Percentiles rank a stretch among this genome's conserved stretches.
Evolutionary conservation across 1,284 basidiomycete genomes (phyloP).

Genomic region (Amylostereum chailletii): DNA sequence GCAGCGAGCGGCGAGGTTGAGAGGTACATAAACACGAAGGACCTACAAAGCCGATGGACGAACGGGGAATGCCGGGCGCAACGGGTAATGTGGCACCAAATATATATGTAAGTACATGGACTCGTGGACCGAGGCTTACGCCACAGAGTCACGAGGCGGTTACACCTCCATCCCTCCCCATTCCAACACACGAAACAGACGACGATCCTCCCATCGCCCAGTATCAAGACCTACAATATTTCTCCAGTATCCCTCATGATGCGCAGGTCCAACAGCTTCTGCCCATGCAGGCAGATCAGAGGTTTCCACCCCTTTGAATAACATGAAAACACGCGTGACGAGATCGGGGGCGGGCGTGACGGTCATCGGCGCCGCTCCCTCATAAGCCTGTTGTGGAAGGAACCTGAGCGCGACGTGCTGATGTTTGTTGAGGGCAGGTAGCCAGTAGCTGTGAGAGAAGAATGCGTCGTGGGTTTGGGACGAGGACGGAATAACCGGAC

Average conservation of each 20-base stretch:
- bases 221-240: constrained; percentile 19
- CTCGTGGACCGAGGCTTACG: too few relatives aligned
- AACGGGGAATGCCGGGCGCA: too few relatives aligned
- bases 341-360: constrained; percentile 32
- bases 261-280: constrained; percentile 11
- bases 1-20: too few relatives aligned
- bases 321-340: constrained; percentile 36
- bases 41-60: too few relatives aligned
- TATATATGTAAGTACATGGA: too few relatives aligned
- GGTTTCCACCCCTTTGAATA: constrained; percentile 29
- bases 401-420: constrained; percentile 34
- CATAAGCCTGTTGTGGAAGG: constrained; percentile 32
- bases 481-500: neutral
- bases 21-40: too few relatives aligned
- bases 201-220: constrained; percentile 10
- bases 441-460: constrained; percentile 25
- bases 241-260: constrained; percentile 11
- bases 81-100: too few relatives aligned
- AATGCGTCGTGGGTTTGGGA: neutral
- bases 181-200: constrained; percentile 25
- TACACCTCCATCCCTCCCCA: constrained; percentile 30
- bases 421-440: constrained; percentile 30
- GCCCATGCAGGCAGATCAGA: constrained; percentile 16
- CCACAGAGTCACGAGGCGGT: too few relatives aligned
- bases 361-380: constrained; percentile 26